phyloP scores from a whole-genome alignment of 345 rosid genomes.

The Psidium friedrichsthalianum region DNA sequence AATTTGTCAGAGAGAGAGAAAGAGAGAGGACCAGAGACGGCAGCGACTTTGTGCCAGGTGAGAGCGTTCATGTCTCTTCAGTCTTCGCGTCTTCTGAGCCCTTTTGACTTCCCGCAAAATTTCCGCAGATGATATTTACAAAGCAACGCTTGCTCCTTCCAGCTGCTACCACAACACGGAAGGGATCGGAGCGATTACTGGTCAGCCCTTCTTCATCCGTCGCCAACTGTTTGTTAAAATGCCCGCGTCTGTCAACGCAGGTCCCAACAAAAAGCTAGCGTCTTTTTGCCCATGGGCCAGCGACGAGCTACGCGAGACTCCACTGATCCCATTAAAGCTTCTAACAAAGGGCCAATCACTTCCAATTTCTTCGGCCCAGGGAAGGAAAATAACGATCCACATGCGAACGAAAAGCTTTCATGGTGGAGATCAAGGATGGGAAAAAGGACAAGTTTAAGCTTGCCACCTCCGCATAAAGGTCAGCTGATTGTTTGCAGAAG shows the following conservation, averaged over 20 bases:
- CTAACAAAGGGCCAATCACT: background rate
- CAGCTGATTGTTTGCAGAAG: background rate
- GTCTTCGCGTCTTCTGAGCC: background rate
- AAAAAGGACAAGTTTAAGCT: background rate
- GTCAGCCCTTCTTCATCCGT: background rate
- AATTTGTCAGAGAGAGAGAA: background rate
- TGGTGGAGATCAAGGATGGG: background rate
- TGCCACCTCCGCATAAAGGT: background rate
- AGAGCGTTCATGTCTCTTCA: slow-evolving; percentile 39
- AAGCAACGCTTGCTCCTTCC: background rate
- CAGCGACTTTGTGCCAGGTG: slow-evolving; percentile 88
- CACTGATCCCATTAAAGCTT: background rate
- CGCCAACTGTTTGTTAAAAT: background rate
- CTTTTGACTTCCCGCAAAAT: background rate
- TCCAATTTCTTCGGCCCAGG: background rate
- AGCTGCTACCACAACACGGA: background rate
- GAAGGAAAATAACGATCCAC: background rate
- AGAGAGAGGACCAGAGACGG: slow-evolving; percentile 45
- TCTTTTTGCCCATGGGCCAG: background rate
- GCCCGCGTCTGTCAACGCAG: background rate
- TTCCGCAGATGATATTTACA: background rate
- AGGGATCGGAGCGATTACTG: background rate
- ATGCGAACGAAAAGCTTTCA: background rate
- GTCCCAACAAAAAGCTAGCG: background rate
- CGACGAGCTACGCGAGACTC: background rate